Evolutionary conservation across 108 stramenopile species (phyloP).

Genomic region (Aurantiochytrium sp.): DNA sequence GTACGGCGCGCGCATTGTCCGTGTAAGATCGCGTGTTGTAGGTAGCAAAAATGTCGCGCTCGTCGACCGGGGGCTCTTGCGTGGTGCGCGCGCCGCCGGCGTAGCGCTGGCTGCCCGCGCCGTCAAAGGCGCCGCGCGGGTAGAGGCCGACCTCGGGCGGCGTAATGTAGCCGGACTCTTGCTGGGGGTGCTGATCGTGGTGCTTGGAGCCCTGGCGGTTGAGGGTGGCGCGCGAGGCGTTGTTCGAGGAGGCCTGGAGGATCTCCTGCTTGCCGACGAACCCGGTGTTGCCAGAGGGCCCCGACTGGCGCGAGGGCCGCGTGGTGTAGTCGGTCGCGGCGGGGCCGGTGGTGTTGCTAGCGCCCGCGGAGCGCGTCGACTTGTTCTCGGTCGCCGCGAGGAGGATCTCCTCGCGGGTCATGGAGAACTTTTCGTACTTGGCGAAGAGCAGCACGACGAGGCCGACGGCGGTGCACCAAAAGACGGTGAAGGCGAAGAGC

Average conservation of each 20-base stretch:
- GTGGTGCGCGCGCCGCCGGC: background rate
- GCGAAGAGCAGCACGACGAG: background rate
- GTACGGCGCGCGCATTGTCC: background rate
- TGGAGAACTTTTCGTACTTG: constrained; percentile 7
- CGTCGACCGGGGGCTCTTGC: background rate
- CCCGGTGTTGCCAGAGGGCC: background rate
- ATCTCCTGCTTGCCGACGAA: constrained; percentile 2
- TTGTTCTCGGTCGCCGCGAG: background rate
- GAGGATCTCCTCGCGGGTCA: constrained; percentile 31
- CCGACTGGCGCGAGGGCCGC: background rate
- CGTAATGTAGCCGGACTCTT: background rate
- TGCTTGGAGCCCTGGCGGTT: background rate
- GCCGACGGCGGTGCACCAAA: constrained; percentile 16
- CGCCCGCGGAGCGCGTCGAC: background rate
- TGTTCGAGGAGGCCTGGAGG: background rate
- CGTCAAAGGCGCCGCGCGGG: background rate
- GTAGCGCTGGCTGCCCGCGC: background rate
- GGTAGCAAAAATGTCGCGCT: background rate
- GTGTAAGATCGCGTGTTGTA: background rate
- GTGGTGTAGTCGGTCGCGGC: background rate
- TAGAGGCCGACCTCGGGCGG: background rate
- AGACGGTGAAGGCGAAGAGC: background rate
- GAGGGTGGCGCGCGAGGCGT: background rate
- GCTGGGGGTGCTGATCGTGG: background rate
- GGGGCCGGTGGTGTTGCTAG: background rate